Evolutionary conservation across 164 flowering plant genomes (phyloP), one percentile per base, ranked within the genome.

Genomic region (Tetracentron sinense): DNA sequence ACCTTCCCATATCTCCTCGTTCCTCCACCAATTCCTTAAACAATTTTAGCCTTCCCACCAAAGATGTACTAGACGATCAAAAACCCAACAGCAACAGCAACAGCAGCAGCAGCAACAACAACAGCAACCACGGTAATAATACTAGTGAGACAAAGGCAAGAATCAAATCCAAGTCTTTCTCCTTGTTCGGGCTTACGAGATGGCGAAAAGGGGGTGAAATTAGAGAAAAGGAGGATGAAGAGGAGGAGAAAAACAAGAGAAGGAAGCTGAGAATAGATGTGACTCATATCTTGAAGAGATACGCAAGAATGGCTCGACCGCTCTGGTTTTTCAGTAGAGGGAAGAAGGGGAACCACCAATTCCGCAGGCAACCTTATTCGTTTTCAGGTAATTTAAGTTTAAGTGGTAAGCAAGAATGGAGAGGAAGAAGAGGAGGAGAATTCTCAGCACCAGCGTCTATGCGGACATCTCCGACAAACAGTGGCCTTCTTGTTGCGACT

Each of bases 401-500:
- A n/a, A n/a, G n/a, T n/a, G 83, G 75, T 28, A 75, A 72, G 74
- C 68, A 38, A 25, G 74, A 69, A 14, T 56, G 62, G 63, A 66
- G 72, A 56, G 63, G 72, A 59, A 63, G 72, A 59, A 61, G 72
- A 44, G 66, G 74, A 58, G 82, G 87, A 8, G 77, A 73, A 27
- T 81, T 65, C 42, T 93, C 98, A 0, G 97, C 98, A 0, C 96
- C 97, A 0, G 93, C 89, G 0, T 86, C 96, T 11, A 81, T 85
- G 80, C 72, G 85, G 63, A 84, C 88, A 6, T 90, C 98, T 3
- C 97, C 97, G 0, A 60, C 88, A 14, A 87, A 93, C 49, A 88
- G 91, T 56, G 94, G 97, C 14, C 77, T 79, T 25, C 82, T 90
- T 47, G 66, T 81, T 0, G 78, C 86, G 0, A 75, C 75, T 0